Base-by-base conservation (phyloP, 345 rosid species). In the Tarenaya hassleriana region DNA sequence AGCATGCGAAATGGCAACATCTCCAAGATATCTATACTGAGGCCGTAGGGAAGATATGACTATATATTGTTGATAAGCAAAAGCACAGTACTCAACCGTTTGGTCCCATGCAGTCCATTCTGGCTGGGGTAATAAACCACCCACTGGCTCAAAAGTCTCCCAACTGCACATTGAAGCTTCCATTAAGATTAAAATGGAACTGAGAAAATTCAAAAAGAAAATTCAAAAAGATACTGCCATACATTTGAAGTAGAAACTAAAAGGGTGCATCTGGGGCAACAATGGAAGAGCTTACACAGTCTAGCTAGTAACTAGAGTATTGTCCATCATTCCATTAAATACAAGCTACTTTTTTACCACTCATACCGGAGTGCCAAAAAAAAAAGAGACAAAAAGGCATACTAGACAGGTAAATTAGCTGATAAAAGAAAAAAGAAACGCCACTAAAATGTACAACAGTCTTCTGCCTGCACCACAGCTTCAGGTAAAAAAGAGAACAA, bases 61-160 rank as follows among this genome's bases (percentile, higher is more conserved):
- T 65, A 92, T 83, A 62, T 83, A 92, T 10, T 83, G 79, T 62
- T 81, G 98, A 73, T 88, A 88, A 13, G 88, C 94, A 72, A 92
- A 85, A 12, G 98, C 98, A 74, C 97, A 92, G 66, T 92, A 83
- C 69, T 92, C 98, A 61, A 88, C 98, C 43, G 94, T 92, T 72
- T 85, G 86, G 73, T 92, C 98, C 98, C 98, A 92, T 50, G 97
- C 96, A 45, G 98, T 77, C 97, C 97, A 92, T 57, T 92, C 98
- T 58, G 97, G 98, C 74, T 88, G 98, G 77, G 97, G 94, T 78
- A 92, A 87, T 71, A 92, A 76, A 55, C 75, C 83, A 59, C 98
- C 95, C 32, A 92, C 91, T 33, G 98, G 94, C 71, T 85, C 84
- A 72, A 88, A 92, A 69, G 79, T 88, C 69, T 88, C 98, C 98